These are phyloP conservation scores for Mycoemilia scoparia DNA, from an alignment of 192 early-diverging fungal genomes.

Conservation along the genomic window DNA sequence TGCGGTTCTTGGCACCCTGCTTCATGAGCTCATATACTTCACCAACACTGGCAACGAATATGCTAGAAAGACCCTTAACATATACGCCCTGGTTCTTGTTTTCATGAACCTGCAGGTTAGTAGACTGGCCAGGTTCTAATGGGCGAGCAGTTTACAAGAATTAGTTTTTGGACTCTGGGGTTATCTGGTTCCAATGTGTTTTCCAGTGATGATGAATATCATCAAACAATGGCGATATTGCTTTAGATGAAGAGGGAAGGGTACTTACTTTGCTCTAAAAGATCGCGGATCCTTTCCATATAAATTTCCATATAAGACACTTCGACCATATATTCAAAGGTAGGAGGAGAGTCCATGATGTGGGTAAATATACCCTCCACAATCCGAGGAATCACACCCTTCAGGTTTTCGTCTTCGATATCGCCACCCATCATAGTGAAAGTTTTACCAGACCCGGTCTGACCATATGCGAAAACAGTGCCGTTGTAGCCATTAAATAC, in stretches of 20 bases:
- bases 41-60: conserved; percentile 84
- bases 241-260: too few species aligned
- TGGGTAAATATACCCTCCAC: conserved; percentile 86
- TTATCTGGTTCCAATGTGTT: neutral
- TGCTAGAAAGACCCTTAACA: conserved; percentile 92
- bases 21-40: conserved; percentile 98
- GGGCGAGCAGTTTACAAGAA: too few species aligned
- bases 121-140: too few species aligned
- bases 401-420: conserved; percentile 75
- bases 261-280: conserved; percentile 64
- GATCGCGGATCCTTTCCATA: conserved; percentile 97
- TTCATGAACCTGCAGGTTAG: conserved; percentile 93
- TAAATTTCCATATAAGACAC: conserved; percentile 99
- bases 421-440: conserved; percentile 95
- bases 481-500: conserved; percentile 95
- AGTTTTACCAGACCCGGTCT: conserved; percentile 95
- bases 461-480: conserved; percentile 98
- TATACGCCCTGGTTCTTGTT: conserved; percentile 94
- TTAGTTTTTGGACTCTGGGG: conserved; percentile 43
- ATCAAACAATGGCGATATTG: conserved; percentile 1
- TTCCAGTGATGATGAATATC: neutral
- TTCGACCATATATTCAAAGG: conserved; percentile 94
- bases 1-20: conserved; percentile 69
- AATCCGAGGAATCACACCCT: conserved; percentile 94
- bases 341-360: conserved; percentile 78